phyloP scores from a whole-genome alignment of 2,329 filamentous ascomycete species.

The Teratosphaeria gauchensis region DNA sequence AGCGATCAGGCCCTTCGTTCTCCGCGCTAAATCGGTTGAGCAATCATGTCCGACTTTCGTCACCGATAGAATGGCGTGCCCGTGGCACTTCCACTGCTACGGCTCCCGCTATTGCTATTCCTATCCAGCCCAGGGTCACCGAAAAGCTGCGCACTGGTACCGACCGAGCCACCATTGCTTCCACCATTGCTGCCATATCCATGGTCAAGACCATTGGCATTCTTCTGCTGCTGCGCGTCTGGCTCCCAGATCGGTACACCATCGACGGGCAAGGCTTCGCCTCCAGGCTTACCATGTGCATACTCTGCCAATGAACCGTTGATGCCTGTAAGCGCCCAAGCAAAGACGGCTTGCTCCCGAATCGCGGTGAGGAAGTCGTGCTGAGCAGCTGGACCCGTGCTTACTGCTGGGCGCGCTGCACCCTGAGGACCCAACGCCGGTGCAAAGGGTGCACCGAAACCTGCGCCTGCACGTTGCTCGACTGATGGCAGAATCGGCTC shows the following conservation, averaged over 20 bases:
- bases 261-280: conserved; percentile 53
- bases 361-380: conserved; percentile 69
- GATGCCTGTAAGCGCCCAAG: conserved; percentile 72
- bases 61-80: neutral
- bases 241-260: conserved; percentile 53
- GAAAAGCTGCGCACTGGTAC: conserved; percentile 6
- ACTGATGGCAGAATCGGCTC: conserved; percentile 48
- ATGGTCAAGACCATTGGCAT: neutral
- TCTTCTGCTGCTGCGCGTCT: conserved; percentile 11
- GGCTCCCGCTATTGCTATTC: neutral
- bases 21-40: neutral
- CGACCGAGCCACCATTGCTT: neutral
- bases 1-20: neutral
- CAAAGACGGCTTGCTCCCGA: conserved; percentile 77
- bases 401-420: conserved; percentile 7
- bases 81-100: neutral
- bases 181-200: conserved; percentile 1
- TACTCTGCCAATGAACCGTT: conserved; percentile 63
- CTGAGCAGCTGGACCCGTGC: conserved; percentile 35
- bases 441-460: conserved; percentile 25
- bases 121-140: conserved; percentile 15
- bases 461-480: conserved; percentile 24
- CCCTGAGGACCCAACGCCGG: conserved; percentile 26
- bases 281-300: conserved; percentile 50
- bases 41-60: neutral